These are phyloP conservation scores for Seminavis robusta DNA, from an alignment of 108 stramenopile genomes.

Conservation along the genomic window DNA sequence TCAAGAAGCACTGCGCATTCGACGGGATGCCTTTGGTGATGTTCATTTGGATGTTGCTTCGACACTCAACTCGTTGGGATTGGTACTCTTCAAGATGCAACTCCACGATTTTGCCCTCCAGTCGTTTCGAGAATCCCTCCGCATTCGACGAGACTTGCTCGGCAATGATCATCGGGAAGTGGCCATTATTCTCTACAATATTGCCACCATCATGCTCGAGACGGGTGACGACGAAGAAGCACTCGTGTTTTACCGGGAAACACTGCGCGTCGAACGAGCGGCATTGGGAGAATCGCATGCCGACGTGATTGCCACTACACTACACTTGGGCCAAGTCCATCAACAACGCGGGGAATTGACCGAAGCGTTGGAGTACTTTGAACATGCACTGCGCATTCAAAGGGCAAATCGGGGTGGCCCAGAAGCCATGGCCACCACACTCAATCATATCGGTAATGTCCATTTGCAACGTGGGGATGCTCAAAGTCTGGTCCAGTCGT, in stretches of 20 bases:
- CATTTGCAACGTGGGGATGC: constrained; percentile 46
- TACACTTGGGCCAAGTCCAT: constrained; percentile 57
- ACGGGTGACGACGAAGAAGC: constrained; percentile 62
- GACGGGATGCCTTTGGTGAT: constrained; percentile 38
- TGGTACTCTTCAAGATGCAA: constrained; percentile 56
- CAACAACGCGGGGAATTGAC: constrained; percentile 55
- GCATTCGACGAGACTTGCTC: constrained; percentile 41
- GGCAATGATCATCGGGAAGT: constrained; percentile 47
- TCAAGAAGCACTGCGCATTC: constrained; percentile 61
- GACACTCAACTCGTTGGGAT: constrained; percentile 58
- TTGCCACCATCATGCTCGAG: constrained; percentile 61
- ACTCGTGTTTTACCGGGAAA: constrained; percentile 46
- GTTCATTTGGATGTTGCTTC: constrained; percentile 50
- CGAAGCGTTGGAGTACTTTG: constrained; percentile 41
- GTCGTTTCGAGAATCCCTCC: constrained; percentile 52
- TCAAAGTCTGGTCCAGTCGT: constrained; percentile 34
- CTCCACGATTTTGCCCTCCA: constrained; percentile 49
- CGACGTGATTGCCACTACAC: constrained; percentile 54
- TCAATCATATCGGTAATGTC: constrained; percentile 58
- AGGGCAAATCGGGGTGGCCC: background rate
- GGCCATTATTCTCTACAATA: constrained; percentile 46
- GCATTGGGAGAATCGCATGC: constrained; percentile 36
- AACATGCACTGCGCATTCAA: constrained; percentile 48
- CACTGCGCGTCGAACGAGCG: constrained; percentile 51
- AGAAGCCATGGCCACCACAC: constrained; percentile 32